phyloP scores from a whole-genome alignment of 2,329 filamentous ascomycete genomes.

The Blumeria graminis region DNA sequence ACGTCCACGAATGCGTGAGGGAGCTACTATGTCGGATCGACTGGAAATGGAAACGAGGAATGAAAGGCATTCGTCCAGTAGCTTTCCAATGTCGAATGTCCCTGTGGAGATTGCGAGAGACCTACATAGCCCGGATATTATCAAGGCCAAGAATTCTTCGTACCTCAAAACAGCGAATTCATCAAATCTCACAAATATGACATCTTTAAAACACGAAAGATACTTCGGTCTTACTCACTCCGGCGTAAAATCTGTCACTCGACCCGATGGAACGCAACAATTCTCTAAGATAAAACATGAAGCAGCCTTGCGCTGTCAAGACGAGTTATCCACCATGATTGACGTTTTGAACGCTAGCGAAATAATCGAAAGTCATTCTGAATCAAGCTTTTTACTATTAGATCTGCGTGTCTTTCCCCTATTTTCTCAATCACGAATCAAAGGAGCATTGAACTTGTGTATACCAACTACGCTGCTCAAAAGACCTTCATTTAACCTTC shows the following conservation, averaged over 20 bases:
- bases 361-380: conserved; percentile 22
- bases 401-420: conserved; percentile 76
- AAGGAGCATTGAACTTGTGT: conserved; percentile 70
- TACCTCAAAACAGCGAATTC: conserved; percentile 16
- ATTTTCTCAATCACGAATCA: conserved; percentile 49
- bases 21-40: conserved; percentile 2
- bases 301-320: too few species aligned
- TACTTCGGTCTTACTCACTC: too few species aligned
- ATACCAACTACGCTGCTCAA: conserved; percentile 89
- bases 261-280: too few species aligned
- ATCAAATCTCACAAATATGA: conserved; percentile 7
- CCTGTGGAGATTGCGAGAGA: background rate
- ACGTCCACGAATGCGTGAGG: conserved; percentile 5
- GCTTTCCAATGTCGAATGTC: background rate
- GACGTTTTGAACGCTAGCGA: conserved; percentile 28
- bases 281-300: too few species aligned
- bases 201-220: conserved; percentile 19
- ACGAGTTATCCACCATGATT: conserved; percentile 25
- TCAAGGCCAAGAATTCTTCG: conserved; percentile 24
- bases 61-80: background rate
- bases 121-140: background rate
- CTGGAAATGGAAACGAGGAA: conserved; percentile 20
- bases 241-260: too few species aligned
- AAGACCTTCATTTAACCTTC: conserved; percentile 66
- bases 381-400: conserved; percentile 33